Base-by-base conservation (phyloP, 2,329 filamentous ascomycete species). In the Cryphonectria japonica region DNA sequence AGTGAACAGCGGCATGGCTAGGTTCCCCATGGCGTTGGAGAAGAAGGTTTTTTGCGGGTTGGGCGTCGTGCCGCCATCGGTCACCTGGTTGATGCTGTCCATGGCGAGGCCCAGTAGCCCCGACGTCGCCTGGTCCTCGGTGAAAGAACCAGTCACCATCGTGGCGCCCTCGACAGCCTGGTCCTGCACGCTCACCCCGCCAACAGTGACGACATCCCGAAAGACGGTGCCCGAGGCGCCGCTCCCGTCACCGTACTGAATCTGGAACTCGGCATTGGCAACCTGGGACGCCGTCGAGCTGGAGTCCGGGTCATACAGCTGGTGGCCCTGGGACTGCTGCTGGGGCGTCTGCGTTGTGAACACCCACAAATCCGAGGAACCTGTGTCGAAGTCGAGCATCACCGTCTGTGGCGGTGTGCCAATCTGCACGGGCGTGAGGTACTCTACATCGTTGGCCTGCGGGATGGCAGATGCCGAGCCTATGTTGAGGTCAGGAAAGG, bases 281-380 rank as follows among this genome's bases (percentile, higher is more conserved):
- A 88, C 74, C 71, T 83, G 78, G 74, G 83, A 84, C 61, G 82
- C 79, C 9, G 82, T 83, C 52, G 75, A 77, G 73, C 83, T 81
- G 29, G 79, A 72, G 69, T 79, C 76, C 26, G 85, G 85, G 69
- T 85, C 83, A 81, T 91, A 92, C 78, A 87, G 78, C 72, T 80
- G 79, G 78, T 91, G 89, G 34, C 87, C 87, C 11, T 75, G 66
- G 75, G 67, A 83, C 74, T 87, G 79, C 8, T 80, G 78, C 19
- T 79, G 73, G 7, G 87, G 79, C 57, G 89, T 85, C 67, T 88
- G 81, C 62, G 80, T 83, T 22, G 88, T 91, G 81, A 90, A 92
- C 46, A 90, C 88, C 90, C 90, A 92, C 84, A 92, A 83, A 80
- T 92, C 90, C 59, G 89, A 85, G 67, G 88, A 91, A 34, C 90